Percentiles rank a stretch among this genome's conserved stretches.
These are phyloP conservation scores for Rhodotorula sp. DNA, from an alignment of 1,284 basidiomycete species.

Conservation along the genomic window DNA sequence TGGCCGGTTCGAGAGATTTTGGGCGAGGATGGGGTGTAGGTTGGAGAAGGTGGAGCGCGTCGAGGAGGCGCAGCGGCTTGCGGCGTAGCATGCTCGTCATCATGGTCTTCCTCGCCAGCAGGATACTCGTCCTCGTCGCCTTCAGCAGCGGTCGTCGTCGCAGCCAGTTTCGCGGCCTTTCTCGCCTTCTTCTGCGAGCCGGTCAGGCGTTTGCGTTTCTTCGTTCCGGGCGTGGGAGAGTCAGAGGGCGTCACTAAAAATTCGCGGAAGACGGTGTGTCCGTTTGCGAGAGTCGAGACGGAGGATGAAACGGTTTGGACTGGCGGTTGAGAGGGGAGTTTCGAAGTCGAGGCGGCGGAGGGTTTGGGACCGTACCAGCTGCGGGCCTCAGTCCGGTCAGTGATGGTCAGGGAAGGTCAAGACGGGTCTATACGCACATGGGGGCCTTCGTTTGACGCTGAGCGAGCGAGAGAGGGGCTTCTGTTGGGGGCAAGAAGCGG, in stretches of 20 bases:
- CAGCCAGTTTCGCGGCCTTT: conserved; percentile 18
- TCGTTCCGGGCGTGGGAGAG: neutral
- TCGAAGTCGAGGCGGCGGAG: conserved; percentile 19
- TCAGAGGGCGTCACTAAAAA: neutral
- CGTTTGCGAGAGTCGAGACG: neutral
- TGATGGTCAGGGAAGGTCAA: too few species aligned
- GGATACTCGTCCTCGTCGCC: neutral
- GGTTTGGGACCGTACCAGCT: conserved; percentile 36
- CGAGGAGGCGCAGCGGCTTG: neutral
- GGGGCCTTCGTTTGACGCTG: conserved; percentile 25
- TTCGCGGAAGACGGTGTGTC: neutral
- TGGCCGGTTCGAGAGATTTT: neutral
- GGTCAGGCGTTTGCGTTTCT: conserved; percentile 28
- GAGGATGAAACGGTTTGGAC: neutral
- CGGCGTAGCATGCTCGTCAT: too few species aligned
- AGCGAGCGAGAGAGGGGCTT: conserved; percentile 15
- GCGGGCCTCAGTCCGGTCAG: neutral
- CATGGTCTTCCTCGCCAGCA: neutral
- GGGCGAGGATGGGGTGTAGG: neutral
- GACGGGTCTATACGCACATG: conserved; percentile 14
- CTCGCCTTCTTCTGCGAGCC: conserved; percentile 30
- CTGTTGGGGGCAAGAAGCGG: conserved; percentile 19
- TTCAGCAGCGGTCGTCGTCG: neutral
- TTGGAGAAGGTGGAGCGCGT: neutral
- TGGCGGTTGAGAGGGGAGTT: neutral